phyloP scores from a whole-genome alignment of 139 green algal species.

The Nannochloris sp. region DNA sequence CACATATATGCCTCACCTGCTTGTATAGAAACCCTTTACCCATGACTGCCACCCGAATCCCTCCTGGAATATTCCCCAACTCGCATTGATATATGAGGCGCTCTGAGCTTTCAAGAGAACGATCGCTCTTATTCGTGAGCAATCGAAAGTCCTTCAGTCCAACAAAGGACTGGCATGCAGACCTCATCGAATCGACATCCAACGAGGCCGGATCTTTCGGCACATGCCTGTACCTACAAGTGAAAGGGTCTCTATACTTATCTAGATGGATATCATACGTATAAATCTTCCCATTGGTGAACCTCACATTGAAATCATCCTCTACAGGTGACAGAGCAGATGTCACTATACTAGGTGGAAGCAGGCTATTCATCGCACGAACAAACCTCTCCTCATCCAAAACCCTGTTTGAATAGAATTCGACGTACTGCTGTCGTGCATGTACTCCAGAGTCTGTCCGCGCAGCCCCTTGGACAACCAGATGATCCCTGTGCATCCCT shows the following conservation, averaged over 20 bases:
- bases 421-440: not conserved
- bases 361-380: not conserved
- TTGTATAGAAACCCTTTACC: constrained; percentile 13
- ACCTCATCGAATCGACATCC: not conserved
- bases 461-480: constrained; percentile 3
- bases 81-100: not conserved
- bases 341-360: not conserved
- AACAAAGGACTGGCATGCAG: not conserved
- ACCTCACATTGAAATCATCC: constrained; percentile 5
- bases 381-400: not conserved
- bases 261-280: constrained; percentile 11
- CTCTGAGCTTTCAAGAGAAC: not conserved
- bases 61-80: not conserved
- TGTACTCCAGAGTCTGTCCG: constrained; percentile 11
- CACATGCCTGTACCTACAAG: constrained; percentile 1
- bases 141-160: not conserved
- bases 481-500: not conserved
- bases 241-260: not conserved
- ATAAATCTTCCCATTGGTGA: constrained; percentile 6
- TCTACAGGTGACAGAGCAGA: not conserved
- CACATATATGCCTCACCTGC: not conserved
- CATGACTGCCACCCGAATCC: not conserved
- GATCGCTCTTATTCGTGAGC: not conserved
- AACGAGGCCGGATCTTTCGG: not conserved
- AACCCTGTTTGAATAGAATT: constrained; percentile 5